Evolutionary conservation across 208 protist species (phyloP).

Genomic region (Crithidia thermophila): DNA sequence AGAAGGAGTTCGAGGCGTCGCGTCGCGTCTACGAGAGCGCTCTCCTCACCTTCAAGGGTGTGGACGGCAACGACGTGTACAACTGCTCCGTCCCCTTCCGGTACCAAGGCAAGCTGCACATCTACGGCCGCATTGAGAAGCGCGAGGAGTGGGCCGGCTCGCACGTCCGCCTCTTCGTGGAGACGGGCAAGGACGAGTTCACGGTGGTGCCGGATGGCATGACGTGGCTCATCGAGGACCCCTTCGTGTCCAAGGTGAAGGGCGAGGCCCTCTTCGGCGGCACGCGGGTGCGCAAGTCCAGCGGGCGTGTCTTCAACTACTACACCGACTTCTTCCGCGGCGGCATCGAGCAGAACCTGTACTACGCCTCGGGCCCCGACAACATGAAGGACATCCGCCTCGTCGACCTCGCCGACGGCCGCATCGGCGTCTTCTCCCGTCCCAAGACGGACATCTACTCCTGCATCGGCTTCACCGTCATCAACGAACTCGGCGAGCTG

Average conservation of each 20-base stretch:
- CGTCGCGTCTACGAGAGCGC: conserved; percentile 47
- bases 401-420: conserved; percentile 44
- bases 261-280: conserved; percentile 58
- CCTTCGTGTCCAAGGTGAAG: conserved; percentile 50
- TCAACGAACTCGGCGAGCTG: conserved; percentile 50
- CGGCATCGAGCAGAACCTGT: conserved; percentile 40
- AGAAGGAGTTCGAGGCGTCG: conserved; percentile 42
- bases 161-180: conserved; percentile 51
- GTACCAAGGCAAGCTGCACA: conserved; percentile 53
- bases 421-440: conserved; percentile 68
- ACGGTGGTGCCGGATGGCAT: conserved; percentile 43
- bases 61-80: conserved; percentile 65
- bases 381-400: conserved; percentile 68
- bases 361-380: conserved; percentile 52
- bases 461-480: conserved; percentile 67
- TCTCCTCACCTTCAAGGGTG: conserved; percentile 51
- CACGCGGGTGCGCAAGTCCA: conserved; percentile 49
- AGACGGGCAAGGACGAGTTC: conserved; percentile 68
- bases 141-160: conserved; percentile 53
- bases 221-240: conserved; percentile 59
- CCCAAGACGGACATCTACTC: conserved; percentile 50
- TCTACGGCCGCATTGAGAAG: conserved; percentile 56
- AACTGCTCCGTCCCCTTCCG: conserved; percentile 62
- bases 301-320: conserved; percentile 42
- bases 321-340: conserved; percentile 67